Percentiles rank a stretch among this genome's conserved stretches.
These are phyloP conservation scores for Termitomyces eurrhizus DNA, from an alignment of 768 basidiomycete genomes.

Conservation along the genomic window DNA sequence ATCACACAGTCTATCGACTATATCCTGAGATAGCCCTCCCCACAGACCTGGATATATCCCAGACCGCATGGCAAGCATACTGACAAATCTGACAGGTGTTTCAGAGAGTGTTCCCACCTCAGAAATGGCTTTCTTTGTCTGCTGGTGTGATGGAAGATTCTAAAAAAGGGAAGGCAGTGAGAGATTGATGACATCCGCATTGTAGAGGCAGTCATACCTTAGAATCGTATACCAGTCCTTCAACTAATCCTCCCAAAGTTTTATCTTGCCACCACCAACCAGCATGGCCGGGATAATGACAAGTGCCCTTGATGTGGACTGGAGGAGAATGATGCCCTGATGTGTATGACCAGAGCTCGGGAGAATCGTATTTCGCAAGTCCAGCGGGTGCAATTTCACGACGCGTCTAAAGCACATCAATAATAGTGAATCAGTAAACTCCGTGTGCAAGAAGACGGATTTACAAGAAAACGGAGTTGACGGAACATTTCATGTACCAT, in stretches of 20 bases:
- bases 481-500: neutral
- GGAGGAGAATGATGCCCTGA: neutral
- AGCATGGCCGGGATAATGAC: neutral
- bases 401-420: neutral
- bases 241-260: slow-evolving; percentile 3
- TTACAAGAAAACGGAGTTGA: neutral
- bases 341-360: neutral
- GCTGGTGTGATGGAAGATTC: neutral
- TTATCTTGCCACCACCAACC: slow-evolving; percentile 6
- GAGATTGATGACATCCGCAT: rapidly evolving
- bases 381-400: neutral
- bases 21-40: neutral
- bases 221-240: slow-evolving; percentile 1
- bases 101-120: neutral
- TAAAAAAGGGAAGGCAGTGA: neutral
- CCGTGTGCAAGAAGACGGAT: neutral
- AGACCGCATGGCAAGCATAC: neutral
- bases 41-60: neutral
- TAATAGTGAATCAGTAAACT: neutral
- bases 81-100: neutral
- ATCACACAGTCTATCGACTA: neutral
- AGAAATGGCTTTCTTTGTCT: neutral
- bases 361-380: neutral
- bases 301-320: neutral
- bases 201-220: neutral